These are phyloP conservation scores for Knoxia roxburghii DNA, from an alignment of 257 asterid genomes.

Conservation along the genomic window DNA sequence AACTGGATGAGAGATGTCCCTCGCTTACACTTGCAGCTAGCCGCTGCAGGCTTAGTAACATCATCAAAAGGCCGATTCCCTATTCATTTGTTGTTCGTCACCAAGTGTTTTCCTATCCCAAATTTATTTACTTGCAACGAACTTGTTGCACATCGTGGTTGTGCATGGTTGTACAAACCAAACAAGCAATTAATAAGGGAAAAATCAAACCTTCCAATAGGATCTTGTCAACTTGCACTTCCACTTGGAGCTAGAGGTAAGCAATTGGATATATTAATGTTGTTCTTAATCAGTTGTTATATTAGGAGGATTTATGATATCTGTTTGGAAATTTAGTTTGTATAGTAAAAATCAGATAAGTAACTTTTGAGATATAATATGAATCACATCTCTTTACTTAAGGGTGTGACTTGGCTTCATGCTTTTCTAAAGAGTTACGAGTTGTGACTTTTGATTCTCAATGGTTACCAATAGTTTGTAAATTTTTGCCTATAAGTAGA, in stretches of 20 bases:
- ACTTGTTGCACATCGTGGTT: conserved; percentile 42
- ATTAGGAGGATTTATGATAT: not conserved
- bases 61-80: conserved; percentile 46
- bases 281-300: not conserved
- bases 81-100: conserved; percentile 51
- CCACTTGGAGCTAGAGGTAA: conserved; percentile 60
- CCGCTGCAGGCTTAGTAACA: conserved; percentile 55
- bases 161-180: conserved; percentile 61
- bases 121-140: conserved; percentile 58
- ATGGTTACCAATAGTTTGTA: too few relatives aligned
- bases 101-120: conserved; percentile 61
- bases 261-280: too few relatives aligned
- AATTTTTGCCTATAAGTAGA: too few relatives aligned
- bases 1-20: conserved; percentile 79
- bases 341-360: too few relatives aligned
- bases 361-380: too few relatives aligned
- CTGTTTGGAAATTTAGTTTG: too few relatives aligned
- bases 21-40: conserved; percentile 64
- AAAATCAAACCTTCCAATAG: conserved; percentile 63
- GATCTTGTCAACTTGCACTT: conserved; percentile 86
- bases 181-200: conserved; percentile 33
- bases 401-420: too few relatives aligned
- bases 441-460: too few relatives aligned
- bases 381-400: too few relatives aligned
- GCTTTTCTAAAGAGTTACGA: too few relatives aligned